These are phyloP conservation scores for Sarocladiaceae sp. DNA, from an alignment of 2,329 filamentous ascomycete genomes.

Conservation along the genomic window DNA sequence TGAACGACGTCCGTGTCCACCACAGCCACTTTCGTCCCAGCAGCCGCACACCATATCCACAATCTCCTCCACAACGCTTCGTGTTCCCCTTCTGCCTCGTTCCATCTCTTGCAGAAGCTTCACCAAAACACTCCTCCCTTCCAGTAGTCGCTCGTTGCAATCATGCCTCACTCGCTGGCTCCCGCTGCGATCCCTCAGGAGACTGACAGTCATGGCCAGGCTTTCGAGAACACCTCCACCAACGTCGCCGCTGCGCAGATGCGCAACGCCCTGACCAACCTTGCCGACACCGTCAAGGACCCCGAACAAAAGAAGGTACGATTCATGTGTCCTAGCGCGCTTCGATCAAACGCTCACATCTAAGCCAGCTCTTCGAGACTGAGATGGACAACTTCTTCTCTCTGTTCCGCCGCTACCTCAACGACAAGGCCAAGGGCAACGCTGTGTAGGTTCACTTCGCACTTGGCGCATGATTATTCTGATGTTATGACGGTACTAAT, in stretches of 20 bases:
- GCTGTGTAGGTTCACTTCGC: constrained; percentile 53
- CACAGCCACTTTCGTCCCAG: constrained; percentile 1
- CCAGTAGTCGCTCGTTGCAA: no score
- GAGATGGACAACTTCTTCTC: constrained; percentile 99
- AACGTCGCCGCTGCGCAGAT: constrained; percentile 97
- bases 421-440: constrained; percentile 98
- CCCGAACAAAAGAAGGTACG: constrained; percentile 74
- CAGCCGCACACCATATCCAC: neutral
- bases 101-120: no score
- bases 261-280: constrained; percentile 92
- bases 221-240: constrained; percentile 98
- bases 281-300: constrained; percentile 85
- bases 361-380: constrained; percentile 76
- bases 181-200: constrained; percentile 14
- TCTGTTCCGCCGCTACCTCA: constrained; percentile 95
- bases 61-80: neutral
- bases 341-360: neutral
- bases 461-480: neutral
- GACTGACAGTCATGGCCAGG: constrained; percentile 45
- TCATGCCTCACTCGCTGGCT: constrained; percentile 2
- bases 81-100: neutral
- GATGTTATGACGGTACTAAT: constrained; percentile 19
- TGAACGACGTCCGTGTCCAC: constrained; percentile 6
- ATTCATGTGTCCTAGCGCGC: neutral
- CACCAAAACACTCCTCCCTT: neutral